A percentile compares a stretch with the other conserved stretches of the same genome.
Evolutionary conservation across 1,284 basidiomycete species (phyloP).

Genomic region (Neolentinus lepideus): DNA sequence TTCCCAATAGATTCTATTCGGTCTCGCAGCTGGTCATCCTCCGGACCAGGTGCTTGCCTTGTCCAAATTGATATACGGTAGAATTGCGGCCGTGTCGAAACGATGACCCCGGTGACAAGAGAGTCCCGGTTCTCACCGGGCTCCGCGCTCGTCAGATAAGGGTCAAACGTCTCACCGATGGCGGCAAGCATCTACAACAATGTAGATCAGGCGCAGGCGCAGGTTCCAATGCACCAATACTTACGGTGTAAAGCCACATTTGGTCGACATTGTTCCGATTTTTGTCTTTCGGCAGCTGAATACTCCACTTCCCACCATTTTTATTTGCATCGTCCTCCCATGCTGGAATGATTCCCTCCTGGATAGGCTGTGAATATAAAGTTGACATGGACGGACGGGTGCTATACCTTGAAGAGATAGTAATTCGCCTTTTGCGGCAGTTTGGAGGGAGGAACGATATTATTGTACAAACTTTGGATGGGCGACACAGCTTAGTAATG

Average conservation of each 20-base stretch:
- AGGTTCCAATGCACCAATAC: slow-evolving; percentile 15
- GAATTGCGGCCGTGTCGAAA: slow-evolving; percentile 91
- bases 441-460: slow-evolving; percentile 94
- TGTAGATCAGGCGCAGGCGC: background rate
- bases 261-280: slow-evolving; percentile 81
- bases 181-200: slow-evolving; percentile 86
- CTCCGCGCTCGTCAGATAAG: slow-evolving; percentile 54
- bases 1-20: slow-evolving; percentile 60
- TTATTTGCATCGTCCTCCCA: slow-evolving; percentile 98
- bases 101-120: slow-evolving; percentile 92
- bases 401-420: slow-evolving; percentile 88
- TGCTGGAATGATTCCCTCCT: slow-evolving; percentile 93
- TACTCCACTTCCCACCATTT: slow-evolving; percentile 96
- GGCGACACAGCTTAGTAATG: slow-evolving; percentile 11
- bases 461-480: slow-evolving; percentile 79
- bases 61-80: slow-evolving; percentile 99
- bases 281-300: slow-evolving; percentile 96
- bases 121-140: slow-evolving; percentile 45
- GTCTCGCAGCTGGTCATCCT: slow-evolving; percentile 38
- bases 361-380: slow-evolving; percentile 6
- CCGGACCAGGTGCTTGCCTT: slow-evolving; percentile 58
- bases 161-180: slow-evolving; percentile 95
- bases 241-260: slow-evolving; percentile 96
- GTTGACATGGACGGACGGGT: background rate
- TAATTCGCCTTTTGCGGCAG: slow-evolving; percentile 96